These are phyloP conservation scores for Xylaria sp. DNA, from an alignment of 2,329 filamentous ascomycete genomes.

Conservation along the genomic window DNA sequence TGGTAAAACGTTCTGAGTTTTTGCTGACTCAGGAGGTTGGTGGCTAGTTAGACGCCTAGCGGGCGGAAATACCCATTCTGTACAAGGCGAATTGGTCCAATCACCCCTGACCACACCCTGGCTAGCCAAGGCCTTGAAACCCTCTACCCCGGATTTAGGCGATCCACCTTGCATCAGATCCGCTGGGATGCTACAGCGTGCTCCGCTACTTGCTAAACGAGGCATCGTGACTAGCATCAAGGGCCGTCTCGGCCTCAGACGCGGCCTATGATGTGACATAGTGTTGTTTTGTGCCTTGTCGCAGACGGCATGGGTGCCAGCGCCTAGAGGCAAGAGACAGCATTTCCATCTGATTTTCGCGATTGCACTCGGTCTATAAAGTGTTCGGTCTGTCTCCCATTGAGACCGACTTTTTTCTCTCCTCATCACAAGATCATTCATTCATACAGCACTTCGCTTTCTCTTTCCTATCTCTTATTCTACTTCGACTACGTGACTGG, in stretches of 20 bases:
- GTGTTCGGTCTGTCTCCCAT: constrained; percentile 16
- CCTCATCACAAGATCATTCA: constrained; percentile 39
- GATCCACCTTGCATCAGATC: constrained; percentile 34
- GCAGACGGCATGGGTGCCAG: constrained; percentile 8
- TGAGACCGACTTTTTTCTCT: constrained; percentile 28
- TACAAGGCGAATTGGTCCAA: background rate
- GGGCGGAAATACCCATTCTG: background rate
- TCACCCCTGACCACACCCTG: background rate
- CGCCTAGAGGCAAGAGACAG: constrained; percentile 7
- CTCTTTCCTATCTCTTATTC: constrained; percentile 37
- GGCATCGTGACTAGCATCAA: constrained; percentile 12
- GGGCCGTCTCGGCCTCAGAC: constrained; percentile 14
- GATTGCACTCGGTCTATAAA: constrained; percentile 39
- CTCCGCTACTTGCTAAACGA: constrained; percentile 10
- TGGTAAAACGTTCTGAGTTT: background rate
- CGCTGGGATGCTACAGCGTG: constrained; percentile 31
- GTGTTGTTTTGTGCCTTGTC: constrained; percentile 28
- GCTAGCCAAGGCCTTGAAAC: constrained; percentile 34
- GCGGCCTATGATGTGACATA: constrained; percentile 26
- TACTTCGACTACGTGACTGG: constrained; percentile 44
- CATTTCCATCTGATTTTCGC: background rate
- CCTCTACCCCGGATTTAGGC: constrained; percentile 31
- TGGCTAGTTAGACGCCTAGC: background rate
- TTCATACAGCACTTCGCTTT: constrained; percentile 28
- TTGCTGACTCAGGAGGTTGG: background rate